Base-by-base conservation (phyloP, 2,329 filamentous ascomycete genomes). In the Aspergillus jensenii region DNA sequence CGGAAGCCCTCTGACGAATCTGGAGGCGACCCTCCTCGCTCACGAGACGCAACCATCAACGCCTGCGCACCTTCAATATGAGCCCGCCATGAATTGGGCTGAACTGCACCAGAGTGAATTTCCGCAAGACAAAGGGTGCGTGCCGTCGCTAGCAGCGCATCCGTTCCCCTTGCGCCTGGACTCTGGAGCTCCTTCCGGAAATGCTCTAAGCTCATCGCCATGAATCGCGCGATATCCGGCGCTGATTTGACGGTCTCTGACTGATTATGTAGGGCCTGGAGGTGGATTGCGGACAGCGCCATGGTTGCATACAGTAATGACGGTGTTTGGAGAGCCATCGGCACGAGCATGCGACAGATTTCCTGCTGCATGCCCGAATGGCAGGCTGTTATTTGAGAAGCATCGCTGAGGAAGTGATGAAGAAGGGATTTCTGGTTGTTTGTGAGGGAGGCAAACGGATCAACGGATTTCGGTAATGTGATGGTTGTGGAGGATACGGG, bases 91-190 rank as follows among this genome's bases (percentile, higher is more conserved):
- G 76, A 73, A 56, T 75, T 71, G 0, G 71, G 69, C 37, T 76
- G 68, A 41, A 76, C 71, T 14, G 72, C 72, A 1, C 76, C 74
- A 0, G 76, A 76, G 60, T 76, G 74, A 6, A 77, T 75, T 60
- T 79, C 76, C 23, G 74, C 76, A 15, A 78, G 60, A 62, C 75
- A 78, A 5, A 79, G 67, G 2, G 76, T 79, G 21, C 75, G 71
- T 9, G 75, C 75, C 1, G 76, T 79, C 7, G 74, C 73, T 39
- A 78, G 67, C 43, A 78, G 64, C 39, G 71, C 72, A 63, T 73
- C 71, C 14, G 72, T 69, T 7, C 64, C 68, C 52, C 64, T 68
- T 17, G 63, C 62, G 8, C 65, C 62, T 2, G 73, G 71, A 31
- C 71, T 65, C 48, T 74, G 70, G 12, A 79, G 65, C 56, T 78